Evolutionary conservation across 768 basidiomycete genomes (phyloP).

Genomic region (Suillus clintonianus): DNA sequence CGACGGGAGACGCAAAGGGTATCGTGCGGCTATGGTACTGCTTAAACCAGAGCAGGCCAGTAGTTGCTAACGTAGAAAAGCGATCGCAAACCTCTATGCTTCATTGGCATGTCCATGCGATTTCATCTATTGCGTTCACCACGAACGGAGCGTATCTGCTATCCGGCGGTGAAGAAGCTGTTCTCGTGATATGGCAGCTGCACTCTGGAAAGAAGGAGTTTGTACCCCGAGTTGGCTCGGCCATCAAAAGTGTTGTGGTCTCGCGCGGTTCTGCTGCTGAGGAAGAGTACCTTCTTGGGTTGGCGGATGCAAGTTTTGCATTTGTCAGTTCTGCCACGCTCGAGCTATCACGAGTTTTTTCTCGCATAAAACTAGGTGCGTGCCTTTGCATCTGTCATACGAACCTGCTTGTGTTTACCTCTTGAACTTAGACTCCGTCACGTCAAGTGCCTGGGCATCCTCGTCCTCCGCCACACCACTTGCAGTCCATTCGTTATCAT

Average conservation of each 20-base stretch:
- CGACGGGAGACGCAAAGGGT: constrained; percentile 88
- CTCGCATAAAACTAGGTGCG: constrained; percentile 78
- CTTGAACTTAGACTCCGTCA: constrained; percentile 35
- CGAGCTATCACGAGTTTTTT: constrained; percentile 69
- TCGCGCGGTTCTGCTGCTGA: constrained; percentile 52
- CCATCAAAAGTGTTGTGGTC: constrained; percentile 72
- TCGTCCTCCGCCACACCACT: constrained; percentile 57
- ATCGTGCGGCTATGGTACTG: constrained; percentile 92
- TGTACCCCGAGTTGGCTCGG: constrained; percentile 87
- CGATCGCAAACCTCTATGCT: constrained; percentile 81
- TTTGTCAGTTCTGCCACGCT: constrained; percentile 75
- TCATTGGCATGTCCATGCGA: constrained; percentile 97
- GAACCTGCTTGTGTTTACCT: constrained; percentile 1
- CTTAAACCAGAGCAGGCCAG: constrained; percentile 59
- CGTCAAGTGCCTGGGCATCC: constrained; percentile 37
- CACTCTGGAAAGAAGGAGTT: constrained; percentile 89
- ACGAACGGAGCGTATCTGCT: constrained; percentile 89
- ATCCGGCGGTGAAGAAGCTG: constrained; percentile 93
- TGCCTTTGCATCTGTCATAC: constrained; percentile 8
- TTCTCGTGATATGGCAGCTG: constrained; percentile 96
- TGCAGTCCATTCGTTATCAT: constrained; percentile 71
- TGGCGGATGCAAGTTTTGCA: constrained; percentile 79
- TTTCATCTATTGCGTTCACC: constrained; percentile 84
- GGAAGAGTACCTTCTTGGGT: constrained; percentile 85
- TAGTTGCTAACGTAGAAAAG: constrained; percentile 67